phyloP scores from a whole-genome alignment of 2,329 filamentous ascomycete genomes.

The Pseudogymnoascus sp. region DNA sequence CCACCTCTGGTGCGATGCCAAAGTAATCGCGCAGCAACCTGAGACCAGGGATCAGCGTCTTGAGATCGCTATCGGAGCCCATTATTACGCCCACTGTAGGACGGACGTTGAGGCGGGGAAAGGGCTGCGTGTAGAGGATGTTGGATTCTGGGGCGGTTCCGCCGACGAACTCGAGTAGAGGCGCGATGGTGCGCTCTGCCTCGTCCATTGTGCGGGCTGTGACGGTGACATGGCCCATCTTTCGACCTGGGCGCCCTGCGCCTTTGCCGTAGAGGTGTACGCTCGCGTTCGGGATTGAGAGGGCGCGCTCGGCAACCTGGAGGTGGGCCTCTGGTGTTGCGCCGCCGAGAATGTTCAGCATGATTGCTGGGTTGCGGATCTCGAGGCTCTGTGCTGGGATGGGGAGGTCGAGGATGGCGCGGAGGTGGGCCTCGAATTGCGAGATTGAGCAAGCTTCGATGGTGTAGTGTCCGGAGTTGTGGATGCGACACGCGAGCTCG shows the following conservation, averaged over 20 bases:
- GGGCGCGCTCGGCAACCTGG: constrained; percentile 42
- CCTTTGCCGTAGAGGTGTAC: constrained; percentile 91
- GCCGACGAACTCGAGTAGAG: constrained; percentile 58
- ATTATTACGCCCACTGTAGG: constrained; percentile 70
- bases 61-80: constrained; percentile 73
- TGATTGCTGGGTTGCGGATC: constrained; percentile 57
- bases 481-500: constrained; percentile 73
- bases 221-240: constrained; percentile 90
- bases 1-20: constrained; percentile 60
- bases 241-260: constrained; percentile 69
- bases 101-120: constrained; percentile 16
- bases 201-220: constrained; percentile 59
- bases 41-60: constrained; percentile 55
- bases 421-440: constrained; percentile 84
- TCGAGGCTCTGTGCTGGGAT: constrained; percentile 41
- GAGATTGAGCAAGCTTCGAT: constrained; percentile 87
- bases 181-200: constrained; percentile 59
- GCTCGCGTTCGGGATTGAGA: constrained; percentile 48
- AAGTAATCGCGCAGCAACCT: constrained; percentile 57
- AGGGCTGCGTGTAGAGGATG: constrained; percentile 15
- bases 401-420: constrained; percentile 58
- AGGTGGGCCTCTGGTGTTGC: constrained; percentile 55
- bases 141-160: constrained; percentile 31
- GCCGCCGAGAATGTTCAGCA: constrained; percentile 74
- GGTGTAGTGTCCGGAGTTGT: constrained; percentile 92